Evolutionary conservation across 169 alveolate species (phyloP).

Genomic region (Toxoplasma gondii): DNA sequence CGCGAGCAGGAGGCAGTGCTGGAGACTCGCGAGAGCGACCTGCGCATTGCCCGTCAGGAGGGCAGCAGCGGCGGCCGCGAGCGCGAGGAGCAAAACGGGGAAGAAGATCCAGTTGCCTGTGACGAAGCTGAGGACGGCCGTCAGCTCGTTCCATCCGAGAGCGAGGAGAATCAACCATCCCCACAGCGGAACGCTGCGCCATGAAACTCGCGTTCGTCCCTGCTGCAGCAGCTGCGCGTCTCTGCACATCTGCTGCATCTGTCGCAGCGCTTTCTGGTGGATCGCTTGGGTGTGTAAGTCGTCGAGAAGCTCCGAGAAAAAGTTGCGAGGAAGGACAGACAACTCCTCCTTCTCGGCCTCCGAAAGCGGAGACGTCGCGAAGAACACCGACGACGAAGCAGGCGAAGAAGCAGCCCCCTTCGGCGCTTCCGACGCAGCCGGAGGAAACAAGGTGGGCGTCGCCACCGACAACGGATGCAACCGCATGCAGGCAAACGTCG

Average conservation of each 20-base stretch:
- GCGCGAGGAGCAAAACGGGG: constrained; percentile 12
- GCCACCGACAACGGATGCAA: constrained; percentile 21
- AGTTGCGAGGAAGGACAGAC: constrained; percentile 18
- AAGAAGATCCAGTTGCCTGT: constrained; percentile 31
- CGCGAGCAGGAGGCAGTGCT: background rate
- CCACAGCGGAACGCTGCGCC: constrained; percentile 61
- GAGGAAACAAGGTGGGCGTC: constrained; percentile 15
- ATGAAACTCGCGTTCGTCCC: constrained; percentile 30
- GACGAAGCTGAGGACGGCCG: constrained; percentile 1
- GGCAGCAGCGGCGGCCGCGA: constrained; percentile 19
- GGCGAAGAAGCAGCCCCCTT: too few relatives aligned
- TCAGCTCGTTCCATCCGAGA: constrained; percentile 56
- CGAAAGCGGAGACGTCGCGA: background rate
- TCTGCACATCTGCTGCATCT: constrained; percentile 60
- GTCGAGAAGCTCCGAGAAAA: constrained; percentile 35
- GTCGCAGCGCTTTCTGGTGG: constrained; percentile 28
- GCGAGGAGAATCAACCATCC: constrained; percentile 55
- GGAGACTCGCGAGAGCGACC: background rate
- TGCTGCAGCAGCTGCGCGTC: constrained; percentile 64
- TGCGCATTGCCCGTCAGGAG: background rate
- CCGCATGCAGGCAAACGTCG: constrained; percentile 41
- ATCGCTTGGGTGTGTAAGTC: constrained; percentile 6
- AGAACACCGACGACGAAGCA: background rate
- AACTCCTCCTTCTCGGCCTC: background rate
- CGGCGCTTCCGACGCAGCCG: background rate